Evolutionary conservation across 352 stramenopile genomes (phyloP).

Genomic region (Phytophthora lateralis): DNA sequence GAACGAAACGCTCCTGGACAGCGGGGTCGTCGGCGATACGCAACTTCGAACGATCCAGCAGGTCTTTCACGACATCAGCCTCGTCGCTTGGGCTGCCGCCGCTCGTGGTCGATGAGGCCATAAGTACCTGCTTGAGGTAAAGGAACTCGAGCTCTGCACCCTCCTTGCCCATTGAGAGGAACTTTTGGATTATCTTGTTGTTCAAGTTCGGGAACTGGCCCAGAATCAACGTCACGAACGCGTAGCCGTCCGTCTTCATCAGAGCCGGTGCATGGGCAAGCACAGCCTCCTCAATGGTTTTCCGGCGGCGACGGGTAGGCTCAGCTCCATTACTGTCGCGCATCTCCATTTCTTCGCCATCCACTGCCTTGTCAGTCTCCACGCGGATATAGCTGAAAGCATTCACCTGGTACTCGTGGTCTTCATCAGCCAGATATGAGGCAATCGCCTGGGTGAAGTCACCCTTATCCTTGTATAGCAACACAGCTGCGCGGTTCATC

Average conservation of each 20-base stretch:
- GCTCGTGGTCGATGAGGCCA: constrained; percentile 57
- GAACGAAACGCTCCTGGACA: constrained; percentile 86
- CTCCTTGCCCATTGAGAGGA: constrained; percentile 80
- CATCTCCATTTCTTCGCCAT: constrained; percentile 44
- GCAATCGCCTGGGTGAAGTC: constrained; percentile 79
- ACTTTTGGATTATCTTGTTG: constrained; percentile 86
- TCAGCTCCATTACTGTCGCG: constrained; percentile 42
- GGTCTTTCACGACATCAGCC: constrained; percentile 76
- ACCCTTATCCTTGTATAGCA: constrained; percentile 81
- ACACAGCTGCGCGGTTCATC: constrained; percentile 84
- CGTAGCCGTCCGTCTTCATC: constrained; percentile 89
- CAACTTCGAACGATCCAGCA: constrained; percentile 82
- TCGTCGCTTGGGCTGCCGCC: constrained; percentile 57
- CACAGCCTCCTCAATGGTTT: constrained; percentile 81
- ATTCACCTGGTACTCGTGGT: constrained; percentile 84
- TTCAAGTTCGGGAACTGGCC: constrained; percentile 88
- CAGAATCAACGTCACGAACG: constrained; percentile 87
- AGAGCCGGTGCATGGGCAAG: constrained; percentile 76
- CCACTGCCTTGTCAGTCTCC: constrained; percentile 57
- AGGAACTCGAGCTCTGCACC: constrained; percentile 81
- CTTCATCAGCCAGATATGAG: constrained; percentile 81
- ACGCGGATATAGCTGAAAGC: constrained; percentile 86
- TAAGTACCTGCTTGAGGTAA: constrained; percentile 84
- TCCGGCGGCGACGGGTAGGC: constrained; percentile 50
- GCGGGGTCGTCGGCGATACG: constrained; percentile 80